phyloP scores from a whole-genome alignment of 805 yeast genomes.

The Candida caryicola region DNA sequence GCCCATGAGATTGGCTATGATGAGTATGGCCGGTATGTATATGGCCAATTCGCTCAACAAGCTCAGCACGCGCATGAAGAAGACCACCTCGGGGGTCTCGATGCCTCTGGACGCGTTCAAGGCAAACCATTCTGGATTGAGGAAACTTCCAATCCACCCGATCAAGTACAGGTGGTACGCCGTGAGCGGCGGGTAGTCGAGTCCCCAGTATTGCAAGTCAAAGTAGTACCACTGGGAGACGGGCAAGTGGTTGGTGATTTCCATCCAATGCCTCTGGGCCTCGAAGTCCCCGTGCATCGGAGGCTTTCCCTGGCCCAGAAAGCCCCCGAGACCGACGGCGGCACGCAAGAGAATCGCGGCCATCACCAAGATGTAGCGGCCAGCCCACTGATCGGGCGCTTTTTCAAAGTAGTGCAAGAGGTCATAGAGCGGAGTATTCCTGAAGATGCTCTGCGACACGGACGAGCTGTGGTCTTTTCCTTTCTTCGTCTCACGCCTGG shows the following conservation, averaged over 20 bases:
- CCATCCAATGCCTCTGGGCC: slow-evolving; percentile 98
- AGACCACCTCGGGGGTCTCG: slow-evolving; percentile 65
- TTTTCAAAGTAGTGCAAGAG: slow-evolving; percentile 74
- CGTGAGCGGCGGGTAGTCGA: slow-evolving; percentile 95
- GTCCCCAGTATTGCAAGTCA: slow-evolving; percentile 91
- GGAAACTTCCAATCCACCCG: slow-evolving; percentile 67
- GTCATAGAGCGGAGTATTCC: slow-evolving; percentile 70
- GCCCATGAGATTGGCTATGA: slow-evolving; percentile 70
- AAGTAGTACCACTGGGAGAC: slow-evolving; percentile 80
- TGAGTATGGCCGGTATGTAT: slow-evolving; percentile 77
- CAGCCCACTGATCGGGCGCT: slow-evolving; percentile 89
- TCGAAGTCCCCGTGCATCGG: slow-evolving; percentile 96
- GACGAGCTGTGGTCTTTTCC: background rate
- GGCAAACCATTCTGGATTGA: slow-evolving; percentile 74
- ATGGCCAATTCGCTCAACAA: slow-evolving; percentile 68
- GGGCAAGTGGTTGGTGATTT: slow-evolving; percentile 76
- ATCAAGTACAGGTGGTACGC: slow-evolving; percentile 86
- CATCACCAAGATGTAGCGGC: slow-evolving; percentile 69
- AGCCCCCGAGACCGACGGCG: slow-evolving; percentile 87
- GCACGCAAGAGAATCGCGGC: slow-evolving; percentile 74
- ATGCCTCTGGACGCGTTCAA: slow-evolving; percentile 71
- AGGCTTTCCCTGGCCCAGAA: slow-evolving; percentile 65
- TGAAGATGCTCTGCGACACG: slow-evolving; percentile 22
- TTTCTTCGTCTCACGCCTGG: background rate
- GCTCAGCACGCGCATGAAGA: slow-evolving; percentile 82